Evolutionary conservation across 2,329 filamentous ascomycete species (phyloP).

Genomic region (Pseudomassariella vexata): DNA sequence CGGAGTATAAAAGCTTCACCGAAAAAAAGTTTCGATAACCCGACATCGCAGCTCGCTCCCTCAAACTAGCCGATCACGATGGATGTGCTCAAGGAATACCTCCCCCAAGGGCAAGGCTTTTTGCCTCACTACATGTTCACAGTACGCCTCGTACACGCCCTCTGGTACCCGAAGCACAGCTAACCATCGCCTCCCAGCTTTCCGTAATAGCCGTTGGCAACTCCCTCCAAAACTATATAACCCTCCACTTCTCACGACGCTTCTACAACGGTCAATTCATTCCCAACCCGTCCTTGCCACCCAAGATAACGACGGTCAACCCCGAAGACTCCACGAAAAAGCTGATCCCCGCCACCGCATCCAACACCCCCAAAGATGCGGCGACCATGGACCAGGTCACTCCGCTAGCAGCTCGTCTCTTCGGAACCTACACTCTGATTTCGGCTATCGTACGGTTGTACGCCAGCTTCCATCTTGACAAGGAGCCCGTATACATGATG

Average conservation of each 20-base stretch:
- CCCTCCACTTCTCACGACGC: conserved; percentile 75
- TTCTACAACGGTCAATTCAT: conserved; percentile 70
- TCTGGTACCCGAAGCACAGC: conserved; percentile 2
- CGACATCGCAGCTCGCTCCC: background rate
- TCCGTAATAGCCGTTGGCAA: conserved; percentile 80
- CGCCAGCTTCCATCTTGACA: conserved; percentile 74
- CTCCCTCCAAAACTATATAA: conserved; percentile 75
- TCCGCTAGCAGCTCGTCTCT: conserved; percentile 70
- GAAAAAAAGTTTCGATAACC: too few species aligned
- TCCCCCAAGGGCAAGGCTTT: conserved; percentile 45
- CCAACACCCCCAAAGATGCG: conserved; percentile 37
- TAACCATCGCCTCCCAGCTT: conserved; percentile 60
- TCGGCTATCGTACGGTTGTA: conserved; percentile 73
- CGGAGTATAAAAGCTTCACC: too few species aligned
- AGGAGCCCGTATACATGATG: conserved; percentile 70
- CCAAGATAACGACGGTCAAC: conserved; percentile 35
- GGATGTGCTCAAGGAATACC: conserved; percentile 36
- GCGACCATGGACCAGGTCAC: conserved; percentile 57
- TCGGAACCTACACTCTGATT: conserved; percentile 83
- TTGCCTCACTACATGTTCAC: conserved; percentile 55
- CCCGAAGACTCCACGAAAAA: conserved; percentile 49
- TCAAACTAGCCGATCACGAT: conserved; percentile 23
- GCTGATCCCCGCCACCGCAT: conserved; percentile 37
- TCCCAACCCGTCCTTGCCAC: conserved; percentile 38
- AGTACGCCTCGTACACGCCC: conserved; percentile 29